Conservation (phyloP, 352 stramenopile genomes). For the Pythium plurisporium region DNA sequence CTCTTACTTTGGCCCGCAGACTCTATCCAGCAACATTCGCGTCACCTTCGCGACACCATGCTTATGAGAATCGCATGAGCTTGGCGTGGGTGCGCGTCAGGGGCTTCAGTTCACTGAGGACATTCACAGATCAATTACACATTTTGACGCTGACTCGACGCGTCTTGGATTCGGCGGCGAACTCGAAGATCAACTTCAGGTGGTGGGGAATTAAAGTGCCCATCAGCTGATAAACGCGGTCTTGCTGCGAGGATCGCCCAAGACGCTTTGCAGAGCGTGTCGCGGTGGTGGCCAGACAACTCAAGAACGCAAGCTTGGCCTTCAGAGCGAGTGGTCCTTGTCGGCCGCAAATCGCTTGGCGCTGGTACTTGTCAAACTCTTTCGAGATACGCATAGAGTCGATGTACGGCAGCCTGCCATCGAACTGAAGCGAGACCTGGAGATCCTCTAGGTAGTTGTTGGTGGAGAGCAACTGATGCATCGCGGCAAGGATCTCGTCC, state of each 20-base stretch:
- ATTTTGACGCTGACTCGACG: neutral
- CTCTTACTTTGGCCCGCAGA: too few species aligned
- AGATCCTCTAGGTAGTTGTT: neutral
- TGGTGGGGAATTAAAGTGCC: neutral
- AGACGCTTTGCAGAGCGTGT: too few species aligned
- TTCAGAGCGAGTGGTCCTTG: neutral
- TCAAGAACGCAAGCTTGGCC: neutral
- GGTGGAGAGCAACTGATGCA: neutral
- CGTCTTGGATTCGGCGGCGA: neutral
- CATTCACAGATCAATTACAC: too few species aligned
- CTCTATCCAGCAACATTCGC: too few species aligned
- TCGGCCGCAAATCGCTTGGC: neutral
- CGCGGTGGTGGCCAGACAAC: neutral
- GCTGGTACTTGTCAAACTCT: neutral
- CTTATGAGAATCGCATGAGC: too few species aligned
- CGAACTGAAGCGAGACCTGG: neutral
- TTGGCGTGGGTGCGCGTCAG: too few species aligned
- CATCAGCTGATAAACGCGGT: neutral
- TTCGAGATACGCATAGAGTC: neutral
- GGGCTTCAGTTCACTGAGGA: too few species aligned
- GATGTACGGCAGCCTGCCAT: neutral
- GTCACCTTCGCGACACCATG: too few species aligned
- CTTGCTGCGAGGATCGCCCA: neutral
- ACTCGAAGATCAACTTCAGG: neutral
- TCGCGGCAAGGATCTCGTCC: neutral